Conservation (phyloP, 169 alveolate genomes). For the Plasmodium blacklocki region DNA sequence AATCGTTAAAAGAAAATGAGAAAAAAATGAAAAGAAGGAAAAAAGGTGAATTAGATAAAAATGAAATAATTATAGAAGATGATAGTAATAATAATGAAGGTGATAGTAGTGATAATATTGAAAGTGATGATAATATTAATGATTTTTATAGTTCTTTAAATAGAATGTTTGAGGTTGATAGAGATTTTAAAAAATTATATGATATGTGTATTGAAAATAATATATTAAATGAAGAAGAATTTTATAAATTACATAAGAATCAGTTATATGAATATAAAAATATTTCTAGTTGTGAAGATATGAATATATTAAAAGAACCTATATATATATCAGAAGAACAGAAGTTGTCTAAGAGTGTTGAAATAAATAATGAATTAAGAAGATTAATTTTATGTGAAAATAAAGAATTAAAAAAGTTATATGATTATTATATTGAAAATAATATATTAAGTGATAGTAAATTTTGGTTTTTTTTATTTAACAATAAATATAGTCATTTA, state of each 20-base stretch:
- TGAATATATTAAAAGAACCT: slow-evolving; percentile 49
- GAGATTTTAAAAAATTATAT: slow-evolving; percentile 30
- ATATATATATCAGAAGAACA: slow-evolving; percentile 65
- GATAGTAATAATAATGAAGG: neutral
- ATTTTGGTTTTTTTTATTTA: slow-evolving; percentile 68
- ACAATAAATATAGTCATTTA: slow-evolving; percentile 67
- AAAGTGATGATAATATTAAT: slow-evolving; percentile 4
- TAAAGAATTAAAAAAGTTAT: slow-evolving; percentile 48
- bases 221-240: slow-evolving; percentile 50
- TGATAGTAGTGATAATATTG: neutral
- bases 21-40: neutral
- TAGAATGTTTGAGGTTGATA: slow-evolving; percentile 28
- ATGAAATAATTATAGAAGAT: neutral
- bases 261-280: slow-evolving; percentile 38
- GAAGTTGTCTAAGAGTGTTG: slow-evolving; percentile 38
- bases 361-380: slow-evolving; percentile 57
- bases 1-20: neutral
- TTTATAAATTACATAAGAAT: slow-evolving; percentile 54
- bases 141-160: slow-evolving; percentile 11
- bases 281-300: slow-evolving; percentile 11
- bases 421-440: slow-evolving; percentile 66
- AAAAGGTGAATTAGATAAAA: neutral
- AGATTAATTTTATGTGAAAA: slow-evolving; percentile 47
- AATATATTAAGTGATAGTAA: slow-evolving; percentile 50
- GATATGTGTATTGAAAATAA: slow-evolving; percentile 57